These are phyloP conservation scores for Blakeslea trispora DNA, from an alignment of 371 early-diverging fungal genomes.

Conservation along the genomic window DNA sequence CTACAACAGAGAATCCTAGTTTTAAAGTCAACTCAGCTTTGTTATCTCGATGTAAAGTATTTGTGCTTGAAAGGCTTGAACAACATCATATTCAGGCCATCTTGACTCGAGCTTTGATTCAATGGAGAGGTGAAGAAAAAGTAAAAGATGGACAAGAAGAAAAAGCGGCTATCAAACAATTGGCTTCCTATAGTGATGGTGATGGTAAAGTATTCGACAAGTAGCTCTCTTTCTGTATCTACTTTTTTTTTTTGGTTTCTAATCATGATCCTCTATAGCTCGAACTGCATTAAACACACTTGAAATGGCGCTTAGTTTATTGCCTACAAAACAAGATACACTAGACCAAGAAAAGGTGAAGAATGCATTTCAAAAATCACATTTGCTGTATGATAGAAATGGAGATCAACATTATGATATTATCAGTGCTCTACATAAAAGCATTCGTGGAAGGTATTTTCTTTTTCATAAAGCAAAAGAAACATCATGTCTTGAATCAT, in stretches of 20 bases:
- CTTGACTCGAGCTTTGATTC: constrained; percentile 54
- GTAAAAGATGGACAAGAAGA: constrained; percentile 27
- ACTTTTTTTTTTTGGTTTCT: too few relatives aligned
- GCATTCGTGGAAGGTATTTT: constrained; percentile 70
- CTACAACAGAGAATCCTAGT: constrained; percentile 89
- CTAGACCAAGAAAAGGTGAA: constrained; percentile 32
- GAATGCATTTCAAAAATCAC: constrained; percentile 77
- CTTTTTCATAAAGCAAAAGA: neutral
- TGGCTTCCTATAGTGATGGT: constrained; percentile 69
- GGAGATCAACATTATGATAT: constrained; percentile 90
- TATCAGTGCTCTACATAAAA: constrained; percentile 88
- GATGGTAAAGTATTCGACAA: too few relatives aligned
- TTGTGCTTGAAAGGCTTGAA: constrained; percentile 69
- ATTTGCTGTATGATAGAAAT: constrained; percentile 77
- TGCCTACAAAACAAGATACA: constrained; percentile 27
- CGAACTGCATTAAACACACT: constrained; percentile 70
- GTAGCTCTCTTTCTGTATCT: too few relatives aligned
- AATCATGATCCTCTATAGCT: constrained; percentile 39
- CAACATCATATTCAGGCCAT: constrained; percentile 61
- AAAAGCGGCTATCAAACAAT: constrained; percentile 30
- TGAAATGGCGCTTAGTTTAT: constrained; percentile 59
- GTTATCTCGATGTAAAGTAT: constrained; percentile 78
- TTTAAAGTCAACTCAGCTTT: constrained; percentile 84
- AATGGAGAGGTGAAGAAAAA: constrained; percentile 42
- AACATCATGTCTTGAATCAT: neutral